Evolutionary conservation across 371 early-diverging fungal genomes (phyloP).

Genomic region (Coemansia sp.): DNA sequence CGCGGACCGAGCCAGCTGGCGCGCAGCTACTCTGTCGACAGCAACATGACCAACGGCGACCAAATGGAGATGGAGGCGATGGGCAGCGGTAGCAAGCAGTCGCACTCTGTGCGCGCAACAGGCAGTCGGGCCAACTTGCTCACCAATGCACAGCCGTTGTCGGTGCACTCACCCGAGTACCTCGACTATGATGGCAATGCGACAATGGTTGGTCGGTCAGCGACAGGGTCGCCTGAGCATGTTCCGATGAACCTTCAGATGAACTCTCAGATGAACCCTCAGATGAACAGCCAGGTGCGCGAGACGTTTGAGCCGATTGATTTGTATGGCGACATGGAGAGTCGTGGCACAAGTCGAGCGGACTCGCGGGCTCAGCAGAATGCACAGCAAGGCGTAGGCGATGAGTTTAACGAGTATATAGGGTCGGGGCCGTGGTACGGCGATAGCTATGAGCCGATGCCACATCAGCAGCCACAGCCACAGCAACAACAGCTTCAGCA

Average conservation of each 20-base stretch:
- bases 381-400: neutral
- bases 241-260: neutral
- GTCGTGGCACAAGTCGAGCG: neutral
- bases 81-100: neutral
- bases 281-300: neutral
- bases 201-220: constrained; percentile 8
- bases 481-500: neutral
- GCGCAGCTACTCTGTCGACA: constrained; percentile 40
- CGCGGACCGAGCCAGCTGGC: constrained; percentile 19
- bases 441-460: neutral
- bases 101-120: neutral
- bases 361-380: neutral
- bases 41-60: constrained; percentile 25
- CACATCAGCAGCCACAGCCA: neutral
- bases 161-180: constrained; percentile 6
- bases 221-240: constrained; percentile 6
- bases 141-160: constrained; percentile 20
- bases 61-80: constrained; percentile 30
- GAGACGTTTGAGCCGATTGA: constrained; percentile 5
- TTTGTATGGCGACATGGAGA: constrained; percentile 1
- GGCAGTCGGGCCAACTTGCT: constrained; percentile 37
- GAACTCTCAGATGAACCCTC: no score
- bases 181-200: constrained; percentile 19
- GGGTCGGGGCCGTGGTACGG: neutral
- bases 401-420: neutral